Evolutionary conservation across 805 yeast species (phyloP), one percentile per base, ranked within the genome.

Genomic region (Lipomyces lipofer): DNA sequence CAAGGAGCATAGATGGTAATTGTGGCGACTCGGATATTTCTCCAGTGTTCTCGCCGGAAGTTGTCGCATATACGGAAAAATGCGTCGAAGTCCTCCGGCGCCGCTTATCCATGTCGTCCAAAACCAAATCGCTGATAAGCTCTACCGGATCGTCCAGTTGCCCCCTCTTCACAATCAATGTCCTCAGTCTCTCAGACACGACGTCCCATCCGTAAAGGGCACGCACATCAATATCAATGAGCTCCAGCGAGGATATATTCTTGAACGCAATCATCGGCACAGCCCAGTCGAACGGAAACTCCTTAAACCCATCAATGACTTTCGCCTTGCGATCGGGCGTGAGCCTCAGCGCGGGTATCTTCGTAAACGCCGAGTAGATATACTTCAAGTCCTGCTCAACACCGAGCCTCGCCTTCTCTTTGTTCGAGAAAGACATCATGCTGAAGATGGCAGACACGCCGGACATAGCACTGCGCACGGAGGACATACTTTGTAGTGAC

Each of bases 211-310:
- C 88, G 66, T 73, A 82, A 8, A 84, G 73, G 57, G 82, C 85
- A 56, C 82, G 80, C 17, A 86, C 84, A 58, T 82, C 86, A 54
- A 81, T 72, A 53, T 82, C 85, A 25, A 74, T 72, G 2, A 84
- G 67, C 64, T 83, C 88, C 43, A 83, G 69, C 19, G 83, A 85
- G 46, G 82, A 80, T 45, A 83, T 69, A 64, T 82, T 84, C 57
- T 81, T 82, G 67, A 83, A 84, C 67, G 80, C 74, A 36, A 71
- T 71, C n/a, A 84, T 66, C 2, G 88, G 88, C 7, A 84, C 83
- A 3, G 85, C 77, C 2, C 87, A 82, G 63, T 84, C 88, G 66
- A 84, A 83, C 0, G 88, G 88, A 64, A 79, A 83, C 64, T 83
- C 88, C 63, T 83, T 86, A 66, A 82, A 84, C 2, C 83, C 82